Conservation (phyloP, 441 rosid species). For the Omphalea diandra region DNA sequence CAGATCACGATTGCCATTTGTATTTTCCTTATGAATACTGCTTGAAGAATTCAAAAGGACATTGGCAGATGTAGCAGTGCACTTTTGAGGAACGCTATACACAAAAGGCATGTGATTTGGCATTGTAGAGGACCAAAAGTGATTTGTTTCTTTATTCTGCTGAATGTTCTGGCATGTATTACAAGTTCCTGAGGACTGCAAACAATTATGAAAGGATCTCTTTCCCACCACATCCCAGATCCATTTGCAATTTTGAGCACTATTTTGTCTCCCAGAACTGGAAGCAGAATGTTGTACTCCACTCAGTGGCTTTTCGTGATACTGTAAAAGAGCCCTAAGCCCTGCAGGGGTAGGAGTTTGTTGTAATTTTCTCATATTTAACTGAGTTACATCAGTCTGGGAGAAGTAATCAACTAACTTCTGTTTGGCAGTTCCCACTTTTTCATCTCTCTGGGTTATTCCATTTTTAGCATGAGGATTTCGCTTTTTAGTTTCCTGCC, state of each 20-base stretch:
- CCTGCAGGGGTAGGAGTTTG: conserved; percentile 41
- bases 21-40: conserved; percentile 29
- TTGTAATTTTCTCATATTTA: conserved; percentile 34
- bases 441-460: conserved; percentile 39
- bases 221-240: conserved; percentile 43
- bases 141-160: conserved; percentile 46
- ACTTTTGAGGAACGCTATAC: conserved; percentile 36
- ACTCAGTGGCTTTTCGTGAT: conserved; percentile 39
- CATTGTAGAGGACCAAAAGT: conserved; percentile 43
- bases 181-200: conserved; percentile 41
- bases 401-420: conserved; percentile 46
- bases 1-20: conserved; percentile 30
- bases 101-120: conserved; percentile 45
- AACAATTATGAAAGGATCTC: conserved; percentile 35
- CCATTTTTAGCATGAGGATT: conserved; percentile 39
- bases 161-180: conserved; percentile 48
- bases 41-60: conserved; percentile 33
- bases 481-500: conserved; percentile 38
- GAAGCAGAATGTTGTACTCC: conserved; percentile 45
- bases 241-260: conserved; percentile 45
- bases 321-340: conserved; percentile 37
- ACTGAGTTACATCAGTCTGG: conserved; percentile 29
- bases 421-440: conserved; percentile 31
- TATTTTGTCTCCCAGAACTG: conserved; percentile 34
- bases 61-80: conserved; percentile 33